Percentiles rank a stretch among this genome's conserved stretches.
Conservation (phyloP, 2,329 filamentous ascomycete genomes). For the Hypoxylon sp. region DNA sequence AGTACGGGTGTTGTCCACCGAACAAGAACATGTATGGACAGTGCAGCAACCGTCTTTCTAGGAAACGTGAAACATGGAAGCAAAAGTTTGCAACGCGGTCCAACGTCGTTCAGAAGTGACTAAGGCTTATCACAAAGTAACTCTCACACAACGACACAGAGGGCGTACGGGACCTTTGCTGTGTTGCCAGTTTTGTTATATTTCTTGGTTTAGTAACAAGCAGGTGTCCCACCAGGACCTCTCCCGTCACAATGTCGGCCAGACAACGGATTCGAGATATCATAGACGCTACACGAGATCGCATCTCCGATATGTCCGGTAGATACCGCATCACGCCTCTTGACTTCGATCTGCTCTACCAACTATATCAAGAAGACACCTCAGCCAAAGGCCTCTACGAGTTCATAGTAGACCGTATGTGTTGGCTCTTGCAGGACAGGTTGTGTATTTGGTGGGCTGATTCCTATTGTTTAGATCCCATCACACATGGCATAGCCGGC, state of each 20-base stretch:
- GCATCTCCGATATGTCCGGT: conserved; percentile 34
- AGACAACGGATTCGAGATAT: conserved; percentile 22
- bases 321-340: conserved; percentile 29
- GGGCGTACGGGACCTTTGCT: conserved; percentile 2
- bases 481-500: conserved; percentile 32
- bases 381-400: conserved; percentile 39
- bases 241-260: conserved; percentile 22
- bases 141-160: conserved; percentile 16
- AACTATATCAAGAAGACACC: conserved; percentile 39
- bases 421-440: neutral
- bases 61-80: conserved; percentile 16
- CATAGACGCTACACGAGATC: conserved; percentile 29
- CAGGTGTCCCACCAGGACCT: conserved; percentile 12
- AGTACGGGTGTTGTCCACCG: neutral
- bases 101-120: conserved; percentile 23
- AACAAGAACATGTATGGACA: neutral
- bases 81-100: conserved; percentile 11
- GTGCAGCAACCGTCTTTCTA: neutral
- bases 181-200: conserved; percentile 5
- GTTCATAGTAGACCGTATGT: conserved; percentile 40
- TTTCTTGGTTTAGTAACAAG: conserved; percentile 7
- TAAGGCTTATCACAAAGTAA: conserved; percentile 16
- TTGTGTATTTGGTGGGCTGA: neutral
- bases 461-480: conserved; percentile 16
- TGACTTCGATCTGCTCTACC: conserved; percentile 41